Percentiles rank a stretch among this genome's conserved stretches.
phyloP scores from a whole-genome alignment of 2,329 filamentous ascomycete species.

The Trichoderma arundinaceum region DNA sequence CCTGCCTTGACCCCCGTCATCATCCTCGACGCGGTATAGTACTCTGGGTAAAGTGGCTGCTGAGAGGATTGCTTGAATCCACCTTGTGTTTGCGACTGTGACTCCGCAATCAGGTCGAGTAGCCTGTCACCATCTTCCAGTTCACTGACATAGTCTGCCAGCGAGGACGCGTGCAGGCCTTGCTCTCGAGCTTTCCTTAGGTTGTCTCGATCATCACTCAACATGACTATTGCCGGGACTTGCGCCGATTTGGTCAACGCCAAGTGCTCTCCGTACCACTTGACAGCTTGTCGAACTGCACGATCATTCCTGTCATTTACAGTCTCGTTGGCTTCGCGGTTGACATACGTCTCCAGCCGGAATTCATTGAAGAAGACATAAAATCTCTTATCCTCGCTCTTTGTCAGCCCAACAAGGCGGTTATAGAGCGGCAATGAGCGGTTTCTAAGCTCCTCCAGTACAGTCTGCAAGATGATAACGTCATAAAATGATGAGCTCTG shows the following conservation, averaged over 20 bases:
- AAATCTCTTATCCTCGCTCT: constrained; percentile 95
- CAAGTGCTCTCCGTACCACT: constrained; percentile 90
- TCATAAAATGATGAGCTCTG: constrained; percentile 91
- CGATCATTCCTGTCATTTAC: constrained; percentile 98
- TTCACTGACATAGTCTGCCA: constrained; percentile 79
- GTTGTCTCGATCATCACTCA: constrained; percentile 91
- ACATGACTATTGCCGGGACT: constrained; percentile 82
- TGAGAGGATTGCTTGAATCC: constrained; percentile 66
- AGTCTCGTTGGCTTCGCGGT: constrained; percentile 74
- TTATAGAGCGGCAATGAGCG: constrained; percentile 94
- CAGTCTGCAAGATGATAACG: constrained; percentile 94
- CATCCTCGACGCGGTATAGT: constrained; percentile 87
- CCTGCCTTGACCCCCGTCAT: constrained; percentile 91
- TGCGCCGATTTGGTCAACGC: constrained; percentile 64
- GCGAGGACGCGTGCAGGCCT: constrained; percentile 69
- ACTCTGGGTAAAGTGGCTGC: constrained; percentile 85
- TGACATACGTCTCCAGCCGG: constrained; percentile 85
- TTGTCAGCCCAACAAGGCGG: constrained; percentile 85
- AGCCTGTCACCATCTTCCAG: constrained; percentile 84
- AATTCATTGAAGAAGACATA: constrained; percentile 99
- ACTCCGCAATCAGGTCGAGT: constrained; percentile 90
- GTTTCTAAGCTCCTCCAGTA: constrained; percentile 94
- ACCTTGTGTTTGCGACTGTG: constrained; percentile 71
- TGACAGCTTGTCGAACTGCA: constrained; percentile 81
- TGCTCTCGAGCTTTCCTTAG: constrained; percentile 80